Base-by-base conservation (phyloP, 2,329 filamentous ascomycete species). In the Colletotrichum sp. region DNA sequence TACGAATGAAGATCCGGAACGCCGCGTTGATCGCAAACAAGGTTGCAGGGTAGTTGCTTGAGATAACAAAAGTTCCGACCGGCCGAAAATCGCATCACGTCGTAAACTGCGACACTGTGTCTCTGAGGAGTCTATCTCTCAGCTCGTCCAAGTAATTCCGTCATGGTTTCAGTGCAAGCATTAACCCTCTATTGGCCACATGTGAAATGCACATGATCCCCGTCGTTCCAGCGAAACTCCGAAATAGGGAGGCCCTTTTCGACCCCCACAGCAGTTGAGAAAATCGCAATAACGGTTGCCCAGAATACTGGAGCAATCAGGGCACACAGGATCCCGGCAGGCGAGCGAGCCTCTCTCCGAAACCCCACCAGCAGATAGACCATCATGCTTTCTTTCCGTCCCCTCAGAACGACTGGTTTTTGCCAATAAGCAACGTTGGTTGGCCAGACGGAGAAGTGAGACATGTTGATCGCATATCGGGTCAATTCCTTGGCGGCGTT, bases 361-460 rank as follows among this genome's bases (percentile, higher is more conserved):
- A 52, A 52, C 44, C 24, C 36, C 26, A 52, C 39, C 30, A 44
- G 24, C 7, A 32, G 39, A 48, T 26, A 30, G 36, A 48, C 28
- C 36, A 32, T 48, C 26, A 30, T 30, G 36, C 30, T 66, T 52
- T 52, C 36, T 32, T 66, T 48, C 36, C 39, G 30, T 66, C 34
- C 36, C 63, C 63, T 66, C 39, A 66, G 39, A 48, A 48, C 8
- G 24, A 36, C n/a, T 30, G 39, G 36, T 52, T 66, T 36, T 13
- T 44, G 55, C 13, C 34, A 64, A 62, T 30, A 57, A 68, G 39
- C 44, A 64, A 63, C 36, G 8, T n/a, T 60, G 64, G 64, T 69
- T 76, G 74, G 74, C 74, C 66, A 44, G 55, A 65, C 36, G 62
- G 16, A 69, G 71, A 59, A 65, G 64, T 65, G 74, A 76, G 70